phyloP scores from a whole-genome alignment of 1,284 basidiomycete species.

The Rugosomyces carneus region DNA sequence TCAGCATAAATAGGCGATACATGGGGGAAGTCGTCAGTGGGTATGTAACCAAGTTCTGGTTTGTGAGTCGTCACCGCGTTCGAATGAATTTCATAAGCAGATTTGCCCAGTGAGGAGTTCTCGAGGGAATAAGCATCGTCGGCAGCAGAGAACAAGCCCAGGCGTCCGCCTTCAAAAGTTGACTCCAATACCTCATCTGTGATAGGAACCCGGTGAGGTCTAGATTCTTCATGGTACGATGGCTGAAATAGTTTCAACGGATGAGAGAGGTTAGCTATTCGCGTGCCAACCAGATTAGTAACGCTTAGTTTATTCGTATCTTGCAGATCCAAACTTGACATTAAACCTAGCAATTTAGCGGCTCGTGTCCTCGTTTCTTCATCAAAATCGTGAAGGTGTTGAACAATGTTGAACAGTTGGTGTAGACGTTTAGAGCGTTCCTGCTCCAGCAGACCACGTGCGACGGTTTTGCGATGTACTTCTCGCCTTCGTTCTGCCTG shows the following conservation, averaged over 20 bases:
- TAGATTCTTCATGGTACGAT: background rate
- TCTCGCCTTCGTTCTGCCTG: constrained; percentile 48
- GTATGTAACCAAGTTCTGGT: background rate
- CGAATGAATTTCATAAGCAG: too few species aligned
- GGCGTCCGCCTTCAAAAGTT: constrained; percentile 1
- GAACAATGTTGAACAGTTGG: constrained; percentile 18
- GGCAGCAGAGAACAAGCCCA: constrained; percentile 2
- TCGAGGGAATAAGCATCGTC: constrained; percentile 7
- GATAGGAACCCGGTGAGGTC: background rate
- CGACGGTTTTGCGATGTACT: constrained; percentile 35
- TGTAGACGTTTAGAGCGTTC: constrained; percentile 45
- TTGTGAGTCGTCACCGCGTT: constrained; percentile 6
- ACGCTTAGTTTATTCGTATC: background rate
- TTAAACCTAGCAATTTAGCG: constrained; percentile 10
- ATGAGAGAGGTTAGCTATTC: background rate
- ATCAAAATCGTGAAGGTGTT: constrained; percentile 13
- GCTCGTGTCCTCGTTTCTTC: constrained; percentile 8
- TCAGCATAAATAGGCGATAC: constrained; percentile 3
- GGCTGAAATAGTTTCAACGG: background rate
- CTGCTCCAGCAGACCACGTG: constrained; percentile 49
- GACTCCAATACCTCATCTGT: constrained; percentile 7
- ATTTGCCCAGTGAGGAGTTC: background rate
- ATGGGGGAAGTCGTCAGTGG: constrained; percentile 1
- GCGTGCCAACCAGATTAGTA: background rate
- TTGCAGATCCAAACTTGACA: background rate